These are phyloP conservation scores for Pichia eremophila DNA, from an alignment of 805 yeast species.

Conservation along the genomic window DNA sequence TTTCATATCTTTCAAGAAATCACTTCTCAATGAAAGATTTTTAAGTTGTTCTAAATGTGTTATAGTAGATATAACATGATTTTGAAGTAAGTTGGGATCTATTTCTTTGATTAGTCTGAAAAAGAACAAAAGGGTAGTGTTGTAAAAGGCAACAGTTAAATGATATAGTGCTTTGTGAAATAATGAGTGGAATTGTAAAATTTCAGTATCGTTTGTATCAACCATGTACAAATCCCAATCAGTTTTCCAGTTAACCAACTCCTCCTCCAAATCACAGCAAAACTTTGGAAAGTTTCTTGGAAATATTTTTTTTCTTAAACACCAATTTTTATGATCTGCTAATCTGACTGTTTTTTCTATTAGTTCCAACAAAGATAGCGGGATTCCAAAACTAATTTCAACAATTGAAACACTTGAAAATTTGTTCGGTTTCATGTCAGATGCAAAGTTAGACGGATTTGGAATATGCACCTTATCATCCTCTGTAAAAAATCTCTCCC, in stretches of 20 bases:
- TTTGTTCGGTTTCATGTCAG: slow-evolving; percentile 3
- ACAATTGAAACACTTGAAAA: slow-evolving; percentile 14
- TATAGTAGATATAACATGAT: slow-evolving; percentile 27
- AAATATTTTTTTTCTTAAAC: slow-evolving; percentile 30
- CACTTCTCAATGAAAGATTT: slow-evolving; percentile 12
- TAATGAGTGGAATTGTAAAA: slow-evolving; percentile 24
- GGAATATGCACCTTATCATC: slow-evolving; percentile 11
- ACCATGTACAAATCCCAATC: slow-evolving; percentile 34
- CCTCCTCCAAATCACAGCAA: slow-evolving; percentile 47
- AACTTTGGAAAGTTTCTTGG: slow-evolving; percentile 48
- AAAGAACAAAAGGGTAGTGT: slow-evolving; percentile 35
- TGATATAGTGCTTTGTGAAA: slow-evolving; percentile 35
- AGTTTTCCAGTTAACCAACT: slow-evolving; percentile 36
- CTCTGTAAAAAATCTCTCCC: slow-evolving; percentile 8
- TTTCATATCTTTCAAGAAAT: slow-evolving; percentile 15
- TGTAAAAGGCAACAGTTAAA: slow-evolving; percentile 32
- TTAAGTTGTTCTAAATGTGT: slow-evolving; percentile 26
- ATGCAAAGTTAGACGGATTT: slow-evolving; percentile 14
- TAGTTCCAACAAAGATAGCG: slow-evolving; percentile 35
- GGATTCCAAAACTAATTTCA: slow-evolving; percentile 40
- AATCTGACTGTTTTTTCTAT: slow-evolving; percentile 37
- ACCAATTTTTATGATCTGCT: slow-evolving; percentile 44
- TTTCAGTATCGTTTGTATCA: slow-evolving; percentile 6
- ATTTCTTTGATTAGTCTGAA: slow-evolving; percentile 37
- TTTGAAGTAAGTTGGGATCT: slow-evolving; percentile 28